A percentile compares a stretch with the other conserved stretches of the same genome.
Conservation (phyloP, 768 basidiomycete genomes). For the Pleurotus ostreatus region DNA sequence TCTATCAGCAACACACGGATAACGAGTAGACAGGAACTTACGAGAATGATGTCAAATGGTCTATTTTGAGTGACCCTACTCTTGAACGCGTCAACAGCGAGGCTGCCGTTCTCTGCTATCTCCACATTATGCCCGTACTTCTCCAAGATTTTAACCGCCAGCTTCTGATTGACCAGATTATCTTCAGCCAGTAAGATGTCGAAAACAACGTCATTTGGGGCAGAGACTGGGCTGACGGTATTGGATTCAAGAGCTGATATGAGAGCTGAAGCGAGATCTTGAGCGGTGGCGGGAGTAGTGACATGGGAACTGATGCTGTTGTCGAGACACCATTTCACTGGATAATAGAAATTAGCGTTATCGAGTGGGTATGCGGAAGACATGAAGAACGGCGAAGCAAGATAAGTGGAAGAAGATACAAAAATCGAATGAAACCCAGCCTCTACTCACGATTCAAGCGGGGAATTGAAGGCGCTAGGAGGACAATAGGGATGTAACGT, state of each 20-base stretch:
- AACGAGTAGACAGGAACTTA: slow-evolving; percentile 33
- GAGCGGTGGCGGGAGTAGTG: slow-evolving; percentile 83
- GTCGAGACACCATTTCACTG: slow-evolving; percentile 95
- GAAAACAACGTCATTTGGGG: slow-evolving; percentile 81
- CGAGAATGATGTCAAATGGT: slow-evolving; percentile 90
- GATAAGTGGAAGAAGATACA: background rate
- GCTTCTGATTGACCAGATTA: slow-evolving; percentile 92
- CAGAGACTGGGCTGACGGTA: slow-evolving; percentile 83
- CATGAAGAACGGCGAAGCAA: slow-evolving; percentile 8
- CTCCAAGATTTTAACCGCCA: slow-evolving; percentile 95
- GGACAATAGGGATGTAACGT: slow-evolving; percentile 93
- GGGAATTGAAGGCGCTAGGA: slow-evolving; percentile 77
- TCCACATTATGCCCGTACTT: slow-evolving; percentile 94
- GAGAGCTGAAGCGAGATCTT: slow-evolving; percentile 88
- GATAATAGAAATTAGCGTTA: background rate
- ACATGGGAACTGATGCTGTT: slow-evolving; percentile 95
- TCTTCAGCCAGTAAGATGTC: slow-evolving; percentile 97
- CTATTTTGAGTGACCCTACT: slow-evolving; percentile 61
- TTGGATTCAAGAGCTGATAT: slow-evolving; percentile 94
- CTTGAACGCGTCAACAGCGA: slow-evolving; percentile 92
- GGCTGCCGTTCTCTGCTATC: slow-evolving; percentile 94
- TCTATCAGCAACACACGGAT: slow-evolving; percentile 6
- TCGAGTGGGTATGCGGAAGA: slow-evolving; percentile 10
- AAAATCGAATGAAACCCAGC: background rate
- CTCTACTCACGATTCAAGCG: slow-evolving; percentile 63